Evolutionary conservation across 306 rosid genomes (phyloP).

Genomic region (Lathyrus tuberosus): DNA sequence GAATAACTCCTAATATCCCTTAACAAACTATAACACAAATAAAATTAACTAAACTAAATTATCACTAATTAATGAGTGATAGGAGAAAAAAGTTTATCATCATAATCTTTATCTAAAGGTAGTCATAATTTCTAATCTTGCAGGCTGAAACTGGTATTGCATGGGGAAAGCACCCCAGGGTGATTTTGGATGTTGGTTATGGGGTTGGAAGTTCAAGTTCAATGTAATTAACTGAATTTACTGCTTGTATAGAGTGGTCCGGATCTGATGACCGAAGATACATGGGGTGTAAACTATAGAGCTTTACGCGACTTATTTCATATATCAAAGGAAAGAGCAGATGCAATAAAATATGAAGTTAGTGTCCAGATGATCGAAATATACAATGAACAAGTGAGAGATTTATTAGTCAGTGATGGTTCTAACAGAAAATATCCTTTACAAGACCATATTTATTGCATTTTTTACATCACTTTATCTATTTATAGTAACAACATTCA

Average conservation of each 20-base stretch:
- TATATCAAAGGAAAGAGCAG: constrained; percentile 72
- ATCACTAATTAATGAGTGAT: too few species aligned
- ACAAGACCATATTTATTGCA: constrained; percentile 25
- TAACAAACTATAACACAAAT: too few species aligned
- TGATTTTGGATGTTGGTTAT: constrained; percentile 90
- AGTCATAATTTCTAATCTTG: constrained; percentile 23
- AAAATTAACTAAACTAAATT: too few species aligned
- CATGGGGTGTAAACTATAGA: constrained; percentile 97
- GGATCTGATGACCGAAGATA: constrained; percentile 76
- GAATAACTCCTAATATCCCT: too few species aligned
- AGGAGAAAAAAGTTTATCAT: too few species aligned
- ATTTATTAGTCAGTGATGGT: constrained; percentile 83
- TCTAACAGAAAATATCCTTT: constrained; percentile 95
- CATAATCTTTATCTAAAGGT: too few species aligned
- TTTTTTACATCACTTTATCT: constrained; percentile 18
- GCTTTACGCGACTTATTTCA: constrained; percentile 90
- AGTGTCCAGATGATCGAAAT: too few species aligned
- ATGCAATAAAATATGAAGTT: constrained; percentile 81
- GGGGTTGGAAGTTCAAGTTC: constrained; percentile 89
- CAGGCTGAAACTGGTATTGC: constrained; percentile 68
- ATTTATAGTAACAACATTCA: too few species aligned
- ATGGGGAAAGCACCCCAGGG: constrained; percentile 82
- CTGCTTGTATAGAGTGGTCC: constrained; percentile 78
- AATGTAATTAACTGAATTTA: not conserved
- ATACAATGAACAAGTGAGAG: too few species aligned